Percentiles rank a stretch among this genome's conserved stretches.
Evolutionary conservation across 2,329 filamentous ascomycete genomes (phyloP).

Genomic region (Truncatella angustata): DNA sequence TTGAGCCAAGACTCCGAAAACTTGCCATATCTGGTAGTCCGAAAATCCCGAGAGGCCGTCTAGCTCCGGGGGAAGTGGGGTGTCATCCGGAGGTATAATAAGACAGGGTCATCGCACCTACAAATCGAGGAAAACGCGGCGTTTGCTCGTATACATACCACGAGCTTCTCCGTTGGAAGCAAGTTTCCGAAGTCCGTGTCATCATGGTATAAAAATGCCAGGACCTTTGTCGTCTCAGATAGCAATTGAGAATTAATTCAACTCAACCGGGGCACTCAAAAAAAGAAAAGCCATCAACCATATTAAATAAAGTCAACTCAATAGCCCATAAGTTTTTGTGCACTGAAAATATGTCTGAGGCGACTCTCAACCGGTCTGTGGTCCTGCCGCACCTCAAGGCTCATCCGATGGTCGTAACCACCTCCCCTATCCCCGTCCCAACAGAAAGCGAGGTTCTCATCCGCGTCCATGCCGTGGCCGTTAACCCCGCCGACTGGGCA

Average conservation of each 20-base stretch:
- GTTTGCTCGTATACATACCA: too few relatives aligned
- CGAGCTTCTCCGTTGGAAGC: background rate
- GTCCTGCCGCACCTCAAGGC: slow-evolving; percentile 20
- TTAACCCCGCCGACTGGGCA: slow-evolving; percentile 31
- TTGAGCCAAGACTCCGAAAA: background rate
- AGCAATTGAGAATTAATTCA: too few relatives aligned
- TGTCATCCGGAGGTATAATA: background rate
- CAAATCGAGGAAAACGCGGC: too few relatives aligned
- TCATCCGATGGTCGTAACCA: slow-evolving; percentile 18
- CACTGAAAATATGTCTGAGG: background rate
- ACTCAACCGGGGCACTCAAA: too few relatives aligned
- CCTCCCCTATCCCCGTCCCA: slow-evolving; percentile 18
- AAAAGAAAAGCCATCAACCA: too few relatives aligned
- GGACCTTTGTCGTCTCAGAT: too few relatives aligned
- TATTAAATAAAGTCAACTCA: too few relatives aligned
- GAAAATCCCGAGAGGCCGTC: background rate
- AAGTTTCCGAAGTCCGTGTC: background rate
- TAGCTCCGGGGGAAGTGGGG: background rate
- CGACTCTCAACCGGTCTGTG: slow-evolving; percentile 17
- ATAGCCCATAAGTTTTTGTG: too few relatives aligned
- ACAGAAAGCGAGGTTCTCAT: slow-evolving; percentile 24
- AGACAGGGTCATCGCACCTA: background rate
- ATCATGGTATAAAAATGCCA: too few relatives aligned
- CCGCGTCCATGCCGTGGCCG: slow-evolving; percentile 26
- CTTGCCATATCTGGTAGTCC: background rate